These are phyloP conservation scores for Thalassiosira oceanica DNA, from an alignment of 352 stramenopile genomes.

Conservation along the genomic window DNA sequence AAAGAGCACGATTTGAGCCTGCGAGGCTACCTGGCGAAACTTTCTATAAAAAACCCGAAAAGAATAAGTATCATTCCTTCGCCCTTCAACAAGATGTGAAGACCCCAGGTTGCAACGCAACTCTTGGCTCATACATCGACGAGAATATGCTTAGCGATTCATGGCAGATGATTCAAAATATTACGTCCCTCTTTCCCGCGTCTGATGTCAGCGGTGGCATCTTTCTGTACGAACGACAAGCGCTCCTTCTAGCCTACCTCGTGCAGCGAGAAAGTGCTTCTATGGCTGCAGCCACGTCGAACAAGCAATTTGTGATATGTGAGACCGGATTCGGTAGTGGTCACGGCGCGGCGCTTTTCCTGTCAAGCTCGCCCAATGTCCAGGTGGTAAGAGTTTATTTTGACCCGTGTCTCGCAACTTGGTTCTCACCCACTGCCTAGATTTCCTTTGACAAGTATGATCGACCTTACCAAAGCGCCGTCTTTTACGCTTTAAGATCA, in stretches of 20 bases:
- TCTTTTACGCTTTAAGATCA: constrained; percentile 27
- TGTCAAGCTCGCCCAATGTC: constrained; percentile 18
- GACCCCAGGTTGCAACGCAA: constrained; percentile 10
- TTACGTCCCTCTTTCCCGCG: constrained; percentile 21
- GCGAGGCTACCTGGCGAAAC: constrained; percentile 2
- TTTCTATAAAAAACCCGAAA: not conserved
- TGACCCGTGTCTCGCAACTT: too few relatives aligned
- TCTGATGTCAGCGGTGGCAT: constrained; percentile 46
- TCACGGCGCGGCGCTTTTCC: constrained; percentile 51
- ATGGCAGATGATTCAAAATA: constrained; percentile 20
- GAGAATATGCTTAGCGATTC: constrained; percentile 9
- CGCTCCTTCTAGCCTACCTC: constrained; percentile 32
- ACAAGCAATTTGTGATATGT: constrained; percentile 33
- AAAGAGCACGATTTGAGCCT: constrained; percentile 10
- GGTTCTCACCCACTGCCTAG: too few relatives aligned
- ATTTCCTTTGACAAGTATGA: constrained; percentile 68
- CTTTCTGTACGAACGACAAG: constrained; percentile 55
- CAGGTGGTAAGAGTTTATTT: constrained; percentile 30
- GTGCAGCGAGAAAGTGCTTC: constrained; percentile 27
- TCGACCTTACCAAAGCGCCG: constrained; percentile 45
- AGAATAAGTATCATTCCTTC: constrained; percentile 11
- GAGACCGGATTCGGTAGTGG: constrained; percentile 63
- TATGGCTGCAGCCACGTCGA: not conserved
- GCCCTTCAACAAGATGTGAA: constrained; percentile 2
- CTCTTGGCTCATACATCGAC: constrained; percentile 15